A percentile compares a stretch with the other conserved stretches of the same genome.
phyloP scores from a whole-genome alignment of 108 stramenopile species.

The Cyclotella cryptica region DNA sequence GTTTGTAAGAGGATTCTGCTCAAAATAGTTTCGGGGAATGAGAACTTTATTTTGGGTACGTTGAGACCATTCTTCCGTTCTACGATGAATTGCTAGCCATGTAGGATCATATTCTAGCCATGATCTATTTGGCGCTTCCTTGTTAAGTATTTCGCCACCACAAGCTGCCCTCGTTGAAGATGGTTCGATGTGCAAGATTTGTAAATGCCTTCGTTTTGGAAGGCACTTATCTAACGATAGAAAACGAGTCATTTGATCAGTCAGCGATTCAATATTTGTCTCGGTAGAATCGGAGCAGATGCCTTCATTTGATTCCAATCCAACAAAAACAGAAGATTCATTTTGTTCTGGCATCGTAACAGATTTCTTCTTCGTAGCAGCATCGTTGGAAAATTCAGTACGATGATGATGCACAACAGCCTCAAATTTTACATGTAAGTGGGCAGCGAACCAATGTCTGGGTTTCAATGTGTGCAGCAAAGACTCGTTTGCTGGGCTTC shows the following conservation, averaged over 20 bases:
- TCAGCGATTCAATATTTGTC: conserved; percentile 53
- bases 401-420: conserved; percentile 81
- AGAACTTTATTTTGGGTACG: conserved; percentile 34
- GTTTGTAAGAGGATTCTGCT: conserved; percentile 25
- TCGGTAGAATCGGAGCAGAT: conserved; percentile 33
- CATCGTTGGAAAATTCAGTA: conserved; percentile 6
- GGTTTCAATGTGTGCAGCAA: conserved; percentile 88
- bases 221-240: conserved; percentile 98
- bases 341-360: not conserved
- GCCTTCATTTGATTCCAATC: conserved; percentile 63
- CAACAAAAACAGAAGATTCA: conserved; percentile 60
- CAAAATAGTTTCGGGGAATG: conserved; percentile 38
- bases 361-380: not conserved
- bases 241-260: conserved; percentile 91
- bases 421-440: conserved; percentile 96
- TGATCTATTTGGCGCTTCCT: conserved; percentile 25
- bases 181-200: conserved; percentile 77
- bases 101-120: conserved; percentile 83
- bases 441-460: conserved; percentile 96
- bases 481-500: conserved; percentile 88
- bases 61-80: conserved; percentile 72
- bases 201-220: conserved; percentile 91
- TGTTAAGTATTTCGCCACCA: not conserved
- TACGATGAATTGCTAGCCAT: conserved; percentile 85
- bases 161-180: conserved; percentile 17